These are phyloP conservation scores for Talaromyces thailandensis DNA, from an alignment of 495 filamentous ascomycete genomes.

Conservation along the genomic window DNA sequence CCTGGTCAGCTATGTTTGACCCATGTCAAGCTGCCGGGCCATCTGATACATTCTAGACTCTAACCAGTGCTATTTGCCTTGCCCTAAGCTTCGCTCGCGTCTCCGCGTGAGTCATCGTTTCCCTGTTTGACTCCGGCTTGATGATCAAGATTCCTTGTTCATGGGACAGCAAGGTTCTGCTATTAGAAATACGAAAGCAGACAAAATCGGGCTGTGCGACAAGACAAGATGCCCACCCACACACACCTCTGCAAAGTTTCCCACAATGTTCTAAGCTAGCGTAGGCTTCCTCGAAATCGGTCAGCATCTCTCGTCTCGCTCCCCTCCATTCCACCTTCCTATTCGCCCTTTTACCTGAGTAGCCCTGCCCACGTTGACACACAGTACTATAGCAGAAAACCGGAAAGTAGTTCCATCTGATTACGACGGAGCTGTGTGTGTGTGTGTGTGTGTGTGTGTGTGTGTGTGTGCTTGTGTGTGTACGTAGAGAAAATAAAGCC, in stretches of 20 bases:
- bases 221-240: constrained; percentile 16
- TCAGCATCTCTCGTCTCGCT: neutral
- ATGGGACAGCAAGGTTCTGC: constrained; percentile 13
- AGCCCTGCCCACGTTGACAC: constrained; percentile 1
- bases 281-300: constrained; percentile 1
- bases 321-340: neutral
- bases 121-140: constrained; percentile 1
- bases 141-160: constrained; percentile 13
- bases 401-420: constrained; percentile 1
- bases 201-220: constrained; percentile 9
- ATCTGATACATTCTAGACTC: constrained; percentile 37
- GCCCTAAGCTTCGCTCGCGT: constrained; percentile 2
- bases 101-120: constrained; percentile 10
- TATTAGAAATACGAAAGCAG: constrained; percentile 1
- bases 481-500: constrained; percentile 4
- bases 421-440: neutral
- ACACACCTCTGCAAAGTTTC: constrained; percentile 8
- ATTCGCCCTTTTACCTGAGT: neutral
- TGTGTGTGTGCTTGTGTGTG: too few species aligned
- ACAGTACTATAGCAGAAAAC: constrained; percentile 1
- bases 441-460: too few species aligned
- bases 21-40: constrained; percentile 9
- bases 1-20: constrained; percentile 4
- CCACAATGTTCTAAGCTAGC: constrained; percentile 1
- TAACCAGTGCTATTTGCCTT: neutral